Evolutionary conservation across 2,329 filamentous ascomycete species (phyloP), one percentile per base, ranked within the genome.

Genomic region (Uncinocarpus reesii): DNA sequence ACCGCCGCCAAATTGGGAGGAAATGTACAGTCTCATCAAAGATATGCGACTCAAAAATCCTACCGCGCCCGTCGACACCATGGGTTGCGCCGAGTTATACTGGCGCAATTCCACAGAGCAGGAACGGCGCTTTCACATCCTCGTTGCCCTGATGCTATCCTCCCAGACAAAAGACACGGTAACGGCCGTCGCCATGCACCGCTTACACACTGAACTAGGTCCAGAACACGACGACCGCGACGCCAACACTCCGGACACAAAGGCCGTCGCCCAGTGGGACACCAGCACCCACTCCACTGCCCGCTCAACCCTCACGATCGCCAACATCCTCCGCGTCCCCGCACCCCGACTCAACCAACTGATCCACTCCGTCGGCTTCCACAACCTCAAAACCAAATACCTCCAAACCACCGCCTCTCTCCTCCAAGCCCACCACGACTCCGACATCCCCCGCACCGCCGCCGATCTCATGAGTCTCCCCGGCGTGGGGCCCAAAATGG

Each of bases 401-500:
- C 82, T 94, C 61, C 87, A 92, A 64, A 74, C 80, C 49, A 74
- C 84, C 0, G 87, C 87, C 2, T 68, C 75, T 26, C 81, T 94
- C 28, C 72, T 94, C 21, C 76, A 79, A 38, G 83, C 90, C 59
- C 65, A 79, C 46, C 86, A 78, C 66, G 63, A 71, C 51, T 79
- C 79, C 44, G 89, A 95, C 60, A 92, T 95, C 48, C 89, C 89
- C 1, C 74, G 82, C 53, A 84, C 83, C 0, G 79, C 90, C 44
- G 75, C 81, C 53, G 87, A 83, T 0, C 74, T 95, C 16, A 81
- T 81, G 44, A 78, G 79, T 1, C 75, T 95, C 0, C 88, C 88
- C 0, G 89, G 89, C 4, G 89, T 95, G 1, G 89, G 89, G 0
- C 89, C 89, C 24, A 95, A 95, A 69, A 95, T 95, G 89, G 88